phyloP scores from a whole-genome alignment of 1,284 basidiomycete genomes.

The Entoloma clypeatum region DNA sequence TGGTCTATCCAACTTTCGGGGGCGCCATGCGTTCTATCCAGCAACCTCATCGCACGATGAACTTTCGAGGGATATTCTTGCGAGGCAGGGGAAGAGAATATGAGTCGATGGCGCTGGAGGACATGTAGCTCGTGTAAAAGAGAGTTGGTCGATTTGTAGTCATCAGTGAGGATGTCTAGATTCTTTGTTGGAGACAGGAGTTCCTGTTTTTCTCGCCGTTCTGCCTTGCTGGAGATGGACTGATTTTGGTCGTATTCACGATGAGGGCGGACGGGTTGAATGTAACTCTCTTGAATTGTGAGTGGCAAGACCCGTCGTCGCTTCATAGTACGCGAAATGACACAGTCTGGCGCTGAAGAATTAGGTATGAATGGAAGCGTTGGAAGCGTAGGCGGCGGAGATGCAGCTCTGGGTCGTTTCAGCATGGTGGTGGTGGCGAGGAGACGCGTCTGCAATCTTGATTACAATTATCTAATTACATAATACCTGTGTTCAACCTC shows the following conservation, averaged over 20 bases:
- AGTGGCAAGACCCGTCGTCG: conserved; percentile 46
- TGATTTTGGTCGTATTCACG: too few relatives aligned
- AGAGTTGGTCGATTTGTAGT: conserved; percentile 58
- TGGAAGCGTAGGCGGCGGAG: conserved; percentile 44
- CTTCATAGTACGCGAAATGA: conserved; percentile 36
- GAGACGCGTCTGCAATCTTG: conserved; percentile 8
- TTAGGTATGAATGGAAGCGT: conserved; percentile 32
- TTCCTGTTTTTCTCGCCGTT: too few relatives aligned
- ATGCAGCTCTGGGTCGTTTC: conserved; percentile 58
- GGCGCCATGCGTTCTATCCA: conserved; percentile 4
- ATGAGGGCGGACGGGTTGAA: too few relatives aligned
- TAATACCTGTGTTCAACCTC: conserved; percentile 5
- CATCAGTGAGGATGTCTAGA: too few relatives aligned
- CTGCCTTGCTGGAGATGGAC: too few relatives aligned
- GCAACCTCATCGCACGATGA: not conserved
- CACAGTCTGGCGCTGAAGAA: conserved; percentile 24
- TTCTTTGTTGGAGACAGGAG: too few relatives aligned
- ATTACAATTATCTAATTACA: conserved; percentile 8
- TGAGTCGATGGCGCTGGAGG: conserved; percentile 55
- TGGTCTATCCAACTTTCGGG: conserved; percentile 1
- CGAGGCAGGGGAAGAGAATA: conserved; percentile 32
- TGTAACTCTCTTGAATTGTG: conserved; percentile 34
- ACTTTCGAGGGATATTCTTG: conserved; percentile 7
- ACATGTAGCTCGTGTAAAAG: conserved; percentile 66
- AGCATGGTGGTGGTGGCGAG: conserved; percentile 43